Base-by-base conservation (phyloP, 75 land plant genomes). In the Chamaecyparis obtusa region DNA sequence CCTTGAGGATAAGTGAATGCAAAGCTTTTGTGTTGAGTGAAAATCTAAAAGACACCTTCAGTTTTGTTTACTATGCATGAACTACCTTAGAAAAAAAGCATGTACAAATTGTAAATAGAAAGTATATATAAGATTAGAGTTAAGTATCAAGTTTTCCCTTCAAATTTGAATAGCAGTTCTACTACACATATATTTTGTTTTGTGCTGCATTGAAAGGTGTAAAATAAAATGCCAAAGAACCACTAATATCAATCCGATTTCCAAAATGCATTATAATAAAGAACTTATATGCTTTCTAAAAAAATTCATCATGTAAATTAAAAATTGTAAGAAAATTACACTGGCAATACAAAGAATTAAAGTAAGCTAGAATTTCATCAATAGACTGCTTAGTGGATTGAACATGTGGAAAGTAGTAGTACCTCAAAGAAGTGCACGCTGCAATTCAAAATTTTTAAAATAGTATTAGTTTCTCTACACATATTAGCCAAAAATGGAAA, bases 381-480 rank as follows among this genome's bases (percentile, higher is more conserved):
- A 44, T n/a, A 43, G 5, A 33, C 14, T 44, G 2, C 30, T 46
- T 81, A 27, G 48, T 81, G 46, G 15, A 81, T 46, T 43, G 24
- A 32, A 46, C 27, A n/a, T 81, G 46, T 46, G 33, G 36, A 10
- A 33, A 74, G 33, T 10, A n/a, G 46, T 46, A n/a, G 51, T 81
- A 81, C 83, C 83, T 81, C 49, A 46, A 81, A 81, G 83, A 81
- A 81, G 83, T 81, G 83, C 32, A 81, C 83, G 14, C 83, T 81
- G 83, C 51, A 44, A 81, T 16, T n/a, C 41, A 81, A 21, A 81
- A 21, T 37, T 44, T 36, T 33, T 11, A 27, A 43, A 44, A 46
- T 7, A 81, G 49, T 44, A 46, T 81, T 27, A 81, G 83, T 81
- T 43, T n/a, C 32, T 44, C 9, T 7, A 24, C 27, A 14, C 11